Base-by-base conservation (phyloP, 2,329 filamentous ascomycete species). In the Pseudohalonectria lignicola region DNA sequence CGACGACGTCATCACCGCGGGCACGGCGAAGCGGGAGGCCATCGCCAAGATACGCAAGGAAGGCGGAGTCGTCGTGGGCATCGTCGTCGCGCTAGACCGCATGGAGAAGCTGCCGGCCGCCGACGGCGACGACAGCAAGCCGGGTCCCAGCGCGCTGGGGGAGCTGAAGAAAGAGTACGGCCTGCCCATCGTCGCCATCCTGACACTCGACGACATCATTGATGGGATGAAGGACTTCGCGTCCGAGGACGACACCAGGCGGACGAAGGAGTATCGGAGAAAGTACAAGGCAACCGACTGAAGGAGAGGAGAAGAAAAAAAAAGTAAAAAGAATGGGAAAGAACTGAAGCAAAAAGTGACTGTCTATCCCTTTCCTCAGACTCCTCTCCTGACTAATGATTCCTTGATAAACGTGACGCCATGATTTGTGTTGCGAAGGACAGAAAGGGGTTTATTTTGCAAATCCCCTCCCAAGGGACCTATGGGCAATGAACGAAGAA, bases 1-100 rank as follows among this genome's bases (percentile, higher is more conserved):
- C 30, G 92, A 98, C 66, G 92, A 96, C 62, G 90, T 98, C 41
- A 90, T 96, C 53, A 95, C 88, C 1, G 90, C 87, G 1, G 92
- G 92, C 20, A 96, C 88, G 1, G 92, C 92, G 30, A 88, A 95
- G 65, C 74, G 87, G 41, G 88, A 96, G 60, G 86, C 90, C 12
- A 87, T 96, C 43, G 78, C 78, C 39, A 92, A 94, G 60, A 94
- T 96, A 56, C 73, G 78, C 50, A 76, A 76, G 50, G 82, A 94
- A 56, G 92, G 90, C 3, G 92, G 90, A 2, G 76, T 74, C 36
- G 77, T 96, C 17, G 83, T 82, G 4, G 90, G 87, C 21, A 88
- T 96, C 41, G 74, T 95, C 16, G 83, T 98, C 23, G 84, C 88
- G 4, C 71, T 95, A 47, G 86, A 95, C 61, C 74, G 90, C 42